These are phyloP conservation scores for Bidens hawaiensis DNA, from an alignment of 140 eudicot species.

Conservation along the genomic window DNA sequence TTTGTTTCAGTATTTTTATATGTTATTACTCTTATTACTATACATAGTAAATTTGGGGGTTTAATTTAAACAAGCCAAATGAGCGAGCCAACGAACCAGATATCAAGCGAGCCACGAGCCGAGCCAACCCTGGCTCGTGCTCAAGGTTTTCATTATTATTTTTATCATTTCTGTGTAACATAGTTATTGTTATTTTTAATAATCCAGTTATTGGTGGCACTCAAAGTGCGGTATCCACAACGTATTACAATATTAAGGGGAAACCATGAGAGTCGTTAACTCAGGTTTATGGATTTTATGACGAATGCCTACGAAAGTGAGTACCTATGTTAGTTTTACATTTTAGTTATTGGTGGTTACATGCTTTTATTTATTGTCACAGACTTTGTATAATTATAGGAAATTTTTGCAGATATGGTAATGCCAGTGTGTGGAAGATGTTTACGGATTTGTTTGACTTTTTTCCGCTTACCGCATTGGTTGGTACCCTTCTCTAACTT, in stretches of 20 bases:
- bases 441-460: constrained; percentile 7
- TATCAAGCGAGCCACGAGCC: too few relatives aligned
- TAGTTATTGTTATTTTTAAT: background rate
- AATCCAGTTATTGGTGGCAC: constrained; percentile 4
- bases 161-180: background rate
- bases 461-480: constrained; percentile 9
- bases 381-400: background rate
- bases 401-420: constrained; percentile 5
- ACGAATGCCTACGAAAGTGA: constrained; percentile 14
- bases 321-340: background rate
- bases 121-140: too few relatives aligned
- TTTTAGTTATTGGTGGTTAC: background rate
- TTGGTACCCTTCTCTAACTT: background rate
- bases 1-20: too few relatives aligned
- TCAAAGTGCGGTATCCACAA: constrained; percentile 4
- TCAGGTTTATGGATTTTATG: constrained; percentile 11
- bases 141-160: background rate
- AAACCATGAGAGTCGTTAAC: constrained; percentile 8
- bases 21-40: too few relatives aligned
- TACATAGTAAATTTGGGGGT: too few relatives aligned
- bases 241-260: constrained; percentile 5
- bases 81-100: too few relatives aligned
- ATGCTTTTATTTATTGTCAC: background rate
- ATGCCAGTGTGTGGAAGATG: constrained; percentile 3
- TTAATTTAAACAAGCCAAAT: too few relatives aligned